Percentiles rank a stretch among this genome's conserved stretches.
phyloP scores from a whole-genome alignment of 805 yeast genomes.

The Ogataea degrootiae region DNA sequence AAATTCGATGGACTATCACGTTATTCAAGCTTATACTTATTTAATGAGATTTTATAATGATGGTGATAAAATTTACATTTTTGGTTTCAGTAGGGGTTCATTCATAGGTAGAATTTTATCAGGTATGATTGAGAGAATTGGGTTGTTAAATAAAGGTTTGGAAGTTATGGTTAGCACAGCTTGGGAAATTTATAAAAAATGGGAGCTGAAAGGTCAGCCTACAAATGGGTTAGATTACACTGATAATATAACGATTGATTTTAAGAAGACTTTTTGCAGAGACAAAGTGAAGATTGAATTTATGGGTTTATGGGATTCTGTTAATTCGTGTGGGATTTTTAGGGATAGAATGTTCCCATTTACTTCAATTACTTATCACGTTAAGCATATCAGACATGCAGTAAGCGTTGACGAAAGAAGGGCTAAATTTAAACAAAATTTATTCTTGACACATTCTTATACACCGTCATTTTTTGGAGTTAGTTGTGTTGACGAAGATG shows the following conservation, averaged over 20 bases:
- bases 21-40: constrained; percentile 51
- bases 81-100: constrained; percentile 64
- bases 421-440: constrained; percentile 55
- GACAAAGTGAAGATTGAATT: constrained; percentile 43
- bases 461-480: constrained; percentile 21
- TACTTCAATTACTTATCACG: constrained; percentile 44
- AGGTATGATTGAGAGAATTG: constrained; percentile 64
- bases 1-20: constrained; percentile 49
- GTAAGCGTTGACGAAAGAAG: constrained; percentile 64
- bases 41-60: constrained; percentile 42
- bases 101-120: constrained; percentile 60
- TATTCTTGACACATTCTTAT: constrained; percentile 42
- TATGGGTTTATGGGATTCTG: constrained; percentile 68
- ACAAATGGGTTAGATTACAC: constrained; percentile 27
- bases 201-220: constrained; percentile 62
- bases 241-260: constrained; percentile 46
- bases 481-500: constrained; percentile 9
- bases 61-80: constrained; percentile 50
- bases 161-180: constrained; percentile 55
- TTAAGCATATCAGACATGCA: constrained; percentile 61
- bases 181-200: constrained; percentile 56
- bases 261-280: constrained; percentile 47
- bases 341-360: constrained; percentile 57
- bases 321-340: constrained; percentile 59
- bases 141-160: constrained; percentile 49